These are phyloP conservation scores for Phascolomyces articulosus DNA, from an alignment of 371 early-diverging fungal genomes.

Conservation along the genomic window DNA sequence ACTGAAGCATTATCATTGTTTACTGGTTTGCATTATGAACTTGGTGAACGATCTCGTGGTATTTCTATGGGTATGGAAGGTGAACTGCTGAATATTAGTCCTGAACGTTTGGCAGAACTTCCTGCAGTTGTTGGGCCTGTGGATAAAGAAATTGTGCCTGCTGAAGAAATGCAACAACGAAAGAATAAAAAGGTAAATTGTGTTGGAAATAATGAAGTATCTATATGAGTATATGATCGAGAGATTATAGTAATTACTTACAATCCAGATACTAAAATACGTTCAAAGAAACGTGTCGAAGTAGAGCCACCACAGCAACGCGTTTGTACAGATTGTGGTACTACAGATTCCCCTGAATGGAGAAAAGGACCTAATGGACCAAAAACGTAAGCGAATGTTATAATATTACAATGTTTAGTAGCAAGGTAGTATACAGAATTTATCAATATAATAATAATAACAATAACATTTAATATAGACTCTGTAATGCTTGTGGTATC, in stretches of 20 bases:
- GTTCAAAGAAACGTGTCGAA: conserved; percentile 5
- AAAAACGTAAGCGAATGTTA: conserved; percentile 63
- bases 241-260: too few species aligned
- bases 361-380: conserved; percentile 81
- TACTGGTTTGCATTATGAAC: conserved; percentile 37
- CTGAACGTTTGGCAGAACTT: not conserved
- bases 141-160: conserved; percentile 9
- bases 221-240: too few species aligned
- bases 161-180: not conserved
- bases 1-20: conserved; percentile 32
- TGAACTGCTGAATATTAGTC: conserved; percentile 22
- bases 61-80: conserved; percentile 37
- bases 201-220: too few species aligned
- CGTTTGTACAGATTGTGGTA: conserved; percentile 64
- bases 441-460: too few species aligned
- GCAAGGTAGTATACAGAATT: too few species aligned
- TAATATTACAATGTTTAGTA: too few species aligned
- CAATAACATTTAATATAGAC: too few species aligned
- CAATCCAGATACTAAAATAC: too few species aligned
- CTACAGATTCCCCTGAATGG: conserved; percentile 85
- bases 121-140: conserved; percentile 19
- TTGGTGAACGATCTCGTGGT: conserved; percentile 38
- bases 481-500: conserved; percentile 62
- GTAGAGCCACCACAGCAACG: conserved; percentile 14
- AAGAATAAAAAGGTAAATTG: conserved; percentile 25